phyloP scores from a whole-genome alignment of 345 rosid species.

The Eucalyptus marginata region DNA sequence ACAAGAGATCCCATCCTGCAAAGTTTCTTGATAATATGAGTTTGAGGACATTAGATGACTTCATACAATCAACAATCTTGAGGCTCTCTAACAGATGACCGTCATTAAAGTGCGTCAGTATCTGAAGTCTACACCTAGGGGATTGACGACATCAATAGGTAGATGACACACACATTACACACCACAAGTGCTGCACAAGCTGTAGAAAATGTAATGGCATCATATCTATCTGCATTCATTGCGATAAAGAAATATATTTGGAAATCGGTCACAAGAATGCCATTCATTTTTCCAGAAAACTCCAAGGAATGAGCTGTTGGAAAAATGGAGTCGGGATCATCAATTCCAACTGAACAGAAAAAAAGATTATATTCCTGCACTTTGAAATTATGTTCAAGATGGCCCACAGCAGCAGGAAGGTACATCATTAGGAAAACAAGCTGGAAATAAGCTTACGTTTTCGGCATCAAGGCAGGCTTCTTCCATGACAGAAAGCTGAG shows the following conservation, averaged over 20 bases:
- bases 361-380: neutral
- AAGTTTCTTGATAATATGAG: neutral
- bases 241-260: neutral
- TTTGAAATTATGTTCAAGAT: neutral
- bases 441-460: conserved; percentile 20
- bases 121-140: neutral
- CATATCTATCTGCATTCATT: neutral
- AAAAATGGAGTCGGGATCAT: neutral
- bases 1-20: conserved; percentile 88
- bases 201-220: neutral
- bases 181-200: neutral
- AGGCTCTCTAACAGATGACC: neutral
- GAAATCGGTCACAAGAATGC: neutral
- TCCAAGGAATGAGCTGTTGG: neutral
- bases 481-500: conserved; percentile 80
- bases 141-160: neutral
- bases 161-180: neutral
- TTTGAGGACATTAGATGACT: neutral
- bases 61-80: neutral
- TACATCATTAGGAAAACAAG: neutral
- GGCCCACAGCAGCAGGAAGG: neutral
- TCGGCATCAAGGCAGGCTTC: conserved; percentile 76
- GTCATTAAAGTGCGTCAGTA: neutral
- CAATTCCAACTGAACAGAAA: neutral
- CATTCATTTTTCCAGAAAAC: neutral